Conservation (phyloP, 371 early-diverging fungal genomes). For the Mucor plumbeus region DNA sequence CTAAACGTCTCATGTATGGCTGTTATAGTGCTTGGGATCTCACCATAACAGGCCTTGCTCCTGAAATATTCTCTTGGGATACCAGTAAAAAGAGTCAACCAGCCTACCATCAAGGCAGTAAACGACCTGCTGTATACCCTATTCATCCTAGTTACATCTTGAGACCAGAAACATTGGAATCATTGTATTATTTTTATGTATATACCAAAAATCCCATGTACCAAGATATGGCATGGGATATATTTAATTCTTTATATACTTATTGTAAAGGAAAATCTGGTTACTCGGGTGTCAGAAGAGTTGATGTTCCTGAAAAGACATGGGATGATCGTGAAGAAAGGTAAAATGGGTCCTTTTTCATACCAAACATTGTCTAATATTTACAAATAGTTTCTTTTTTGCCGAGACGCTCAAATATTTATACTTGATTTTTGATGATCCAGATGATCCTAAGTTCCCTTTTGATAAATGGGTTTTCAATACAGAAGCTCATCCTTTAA, state of each 20-base stretch:
- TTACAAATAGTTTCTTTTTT: slow-evolving; percentile 70
- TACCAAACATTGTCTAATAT: neutral
- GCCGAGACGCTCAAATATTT: slow-evolving; percentile 97
- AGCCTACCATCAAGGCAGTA: slow-evolving; percentile 10
- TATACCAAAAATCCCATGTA: slow-evolving; percentile 71
- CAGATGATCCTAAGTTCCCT: slow-evolving; percentile 45
- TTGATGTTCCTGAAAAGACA: slow-evolving; percentile 30
- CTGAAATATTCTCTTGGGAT: slow-evolving; percentile 47
- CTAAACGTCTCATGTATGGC: slow-evolving; percentile 39
- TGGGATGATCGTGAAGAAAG: slow-evolving; percentile 58
- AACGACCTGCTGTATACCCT: slow-evolving; percentile 33
- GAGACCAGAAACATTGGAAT: slow-evolving; percentile 77
- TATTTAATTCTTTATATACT: slow-evolving; percentile 58
- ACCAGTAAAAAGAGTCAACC: neutral
- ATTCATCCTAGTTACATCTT: slow-evolving; percentile 40
- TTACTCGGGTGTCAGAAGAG: slow-evolving; percentile 41
- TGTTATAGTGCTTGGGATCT: slow-evolving; percentile 50
- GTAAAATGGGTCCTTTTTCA: too few relatives aligned
- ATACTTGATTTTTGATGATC: slow-evolving; percentile 83
- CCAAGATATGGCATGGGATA: slow-evolving; percentile 76
- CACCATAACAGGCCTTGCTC: slow-evolving; percentile 46
- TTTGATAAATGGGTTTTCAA: slow-evolving; percentile 87
- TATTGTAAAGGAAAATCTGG: slow-evolving; percentile 51
- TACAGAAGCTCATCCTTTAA: slow-evolving; percentile 89
- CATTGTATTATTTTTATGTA: slow-evolving; percentile 73